A percentile compares a stretch with the other conserved stretches of the same genome.
Conservation (phyloP, 352 stramenopile species). For the Globisporangium okanoganense region DNA sequence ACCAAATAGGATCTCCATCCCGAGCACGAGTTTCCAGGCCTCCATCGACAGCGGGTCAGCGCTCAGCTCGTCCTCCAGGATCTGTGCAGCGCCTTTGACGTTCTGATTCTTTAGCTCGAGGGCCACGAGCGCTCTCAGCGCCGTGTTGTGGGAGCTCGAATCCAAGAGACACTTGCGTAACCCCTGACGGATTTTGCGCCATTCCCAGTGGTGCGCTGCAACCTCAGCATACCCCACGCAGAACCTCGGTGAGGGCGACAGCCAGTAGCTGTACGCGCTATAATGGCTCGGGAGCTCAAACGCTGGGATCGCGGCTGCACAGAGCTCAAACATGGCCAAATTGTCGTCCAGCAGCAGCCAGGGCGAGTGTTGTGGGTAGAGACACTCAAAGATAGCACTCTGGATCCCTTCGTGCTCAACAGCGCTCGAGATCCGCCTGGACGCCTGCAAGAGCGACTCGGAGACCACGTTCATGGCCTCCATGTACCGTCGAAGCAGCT, state of each 20-base stretch:
- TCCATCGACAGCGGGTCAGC: conserved; percentile 34
- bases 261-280: conserved; percentile 23
- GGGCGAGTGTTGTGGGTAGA: conserved; percentile 36
- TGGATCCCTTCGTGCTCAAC: conserved; percentile 23
- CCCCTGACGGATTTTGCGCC: conserved; percentile 32
- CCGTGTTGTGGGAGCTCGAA: conserved; percentile 24
- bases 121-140: conserved; percentile 36
- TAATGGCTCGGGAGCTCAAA: conserved; percentile 33
- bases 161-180: conserved; percentile 29
- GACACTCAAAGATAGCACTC: conserved; percentile 33
- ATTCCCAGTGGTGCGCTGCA: conserved; percentile 45
- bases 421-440: conserved; percentile 17
- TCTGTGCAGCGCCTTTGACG: conserved; percentile 33
- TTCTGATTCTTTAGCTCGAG: conserved; percentile 37
- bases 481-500: conserved; percentile 41
- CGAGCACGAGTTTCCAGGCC: conserved; percentile 43
- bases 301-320: conserved; percentile 20
- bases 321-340: conserved; percentile 40
- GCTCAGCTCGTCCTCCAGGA: conserved; percentile 30
- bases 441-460: conserved; percentile 28
- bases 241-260: conserved; percentile 35
- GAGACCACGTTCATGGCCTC: conserved; percentile 33
- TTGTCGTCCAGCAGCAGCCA: conserved; percentile 27
- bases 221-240: conserved; percentile 43
- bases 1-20: conserved; percentile 59